Base-by-base conservation (phyloP, 768 basidiomycete species). In the Gymnopilus junonius region DNA sequence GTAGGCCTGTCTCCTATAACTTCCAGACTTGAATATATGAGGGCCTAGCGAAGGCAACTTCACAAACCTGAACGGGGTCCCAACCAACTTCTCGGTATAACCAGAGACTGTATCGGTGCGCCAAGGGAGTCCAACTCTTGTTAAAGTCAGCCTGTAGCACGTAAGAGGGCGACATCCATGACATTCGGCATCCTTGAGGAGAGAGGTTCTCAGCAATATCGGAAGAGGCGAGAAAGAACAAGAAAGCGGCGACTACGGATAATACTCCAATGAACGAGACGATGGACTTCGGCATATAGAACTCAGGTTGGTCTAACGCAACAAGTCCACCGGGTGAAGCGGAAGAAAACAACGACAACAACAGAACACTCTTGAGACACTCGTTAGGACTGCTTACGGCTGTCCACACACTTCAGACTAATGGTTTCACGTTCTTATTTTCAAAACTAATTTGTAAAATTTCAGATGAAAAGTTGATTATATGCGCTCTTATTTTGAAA, bases 121-220 rank as follows among this genome's bases (percentile, higher is more conserved):
- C 87, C 11, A 96, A 80, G 2, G 87, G 86, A 23, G 90, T 89
- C 88, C 91, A 90, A 3, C 84, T 78, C 15, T 77, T 66, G 69
- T 94, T 83, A 67, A 95, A 90, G 37, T 80, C 82, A 8, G 82
- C 71, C 67, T 97, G 89, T 34, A 87, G 82, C 17, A 93, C 74
- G 74, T 99, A 99, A 0, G 92, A 91, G 2, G 96, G 96, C 3
- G 87, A 92, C 95, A 97, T 97, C 83, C 87, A 95, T 56, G 94
- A 94, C 95, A 98, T 98, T 37, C 91, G 86, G 76, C 95, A 98
- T 85, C 93, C 93, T 82, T 94, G 92, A 4, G 92, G 92, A 0
- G 93, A 94, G 57, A 93, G 79, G 35, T 76, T 79, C 40, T 77
- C 69, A 25, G 78, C 74, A n/a, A 82, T 74, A 67, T 85, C 79